Evolutionary conservation across 306 rosid genomes (phyloP).

Genomic region (Aeschynomene evenia): DNA sequence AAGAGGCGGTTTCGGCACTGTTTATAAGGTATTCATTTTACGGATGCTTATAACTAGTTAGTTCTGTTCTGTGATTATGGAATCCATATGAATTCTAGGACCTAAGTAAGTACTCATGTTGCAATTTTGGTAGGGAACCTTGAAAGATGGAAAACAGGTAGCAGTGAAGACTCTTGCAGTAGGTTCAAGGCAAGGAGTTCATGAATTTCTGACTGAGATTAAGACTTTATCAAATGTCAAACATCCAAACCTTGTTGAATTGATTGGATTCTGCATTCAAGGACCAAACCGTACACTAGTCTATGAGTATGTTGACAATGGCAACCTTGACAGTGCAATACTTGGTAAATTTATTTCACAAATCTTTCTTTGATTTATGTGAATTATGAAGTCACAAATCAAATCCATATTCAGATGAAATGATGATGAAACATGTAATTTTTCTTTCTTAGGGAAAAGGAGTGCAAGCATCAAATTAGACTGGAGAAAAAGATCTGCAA

Average conservation of each 20-base stretch:
- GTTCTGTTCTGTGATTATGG: constrained; percentile 3
- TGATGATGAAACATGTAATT: background rate
- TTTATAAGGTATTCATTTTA: constrained; percentile 64
- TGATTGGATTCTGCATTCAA: constrained; percentile 81
- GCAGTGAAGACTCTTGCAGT: constrained; percentile 93
- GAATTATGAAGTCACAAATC: constrained; percentile 13
- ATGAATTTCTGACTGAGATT: constrained; percentile 80
- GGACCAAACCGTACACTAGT: constrained; percentile 72
- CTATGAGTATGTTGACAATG: constrained; percentile 81
- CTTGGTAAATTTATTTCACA: constrained; percentile 52
- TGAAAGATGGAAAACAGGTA: constrained; percentile 55
- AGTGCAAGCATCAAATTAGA: constrained; percentile 44
- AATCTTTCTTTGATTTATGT: background rate
- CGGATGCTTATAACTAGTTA: constrained; percentile 4
- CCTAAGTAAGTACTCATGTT: constrained; percentile 10
- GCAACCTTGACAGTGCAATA: constrained; percentile 68
- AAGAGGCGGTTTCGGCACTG: constrained; percentile 92
- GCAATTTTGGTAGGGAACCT: constrained; percentile 65
- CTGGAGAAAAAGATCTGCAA: constrained; percentile 79
- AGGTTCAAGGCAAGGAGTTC: constrained; percentile 86
- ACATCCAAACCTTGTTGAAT: constrained; percentile 88
- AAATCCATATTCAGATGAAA: background rate
- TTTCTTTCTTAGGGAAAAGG: constrained; percentile 45
- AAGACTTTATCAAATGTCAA: constrained; percentile 69
- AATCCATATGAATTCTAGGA: constrained; percentile 4